A percentile compares a stretch with the other conserved stretches of the same genome.
phyloP scores from a whole-genome alignment of 257 asterid species.

The Verbascum thapsus region DNA sequence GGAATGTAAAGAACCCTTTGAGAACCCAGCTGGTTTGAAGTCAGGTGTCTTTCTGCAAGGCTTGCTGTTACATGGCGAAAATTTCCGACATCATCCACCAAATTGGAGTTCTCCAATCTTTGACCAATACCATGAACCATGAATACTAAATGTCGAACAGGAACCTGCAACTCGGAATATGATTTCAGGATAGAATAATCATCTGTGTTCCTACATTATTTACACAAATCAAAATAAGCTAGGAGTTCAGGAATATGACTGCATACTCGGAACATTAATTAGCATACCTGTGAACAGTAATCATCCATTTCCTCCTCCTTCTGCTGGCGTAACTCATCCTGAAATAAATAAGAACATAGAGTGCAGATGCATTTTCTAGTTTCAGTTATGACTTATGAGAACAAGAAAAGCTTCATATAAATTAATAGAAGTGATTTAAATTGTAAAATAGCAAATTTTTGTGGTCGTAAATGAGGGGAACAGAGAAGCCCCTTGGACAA shows the following conservation, averaged over 20 bases:
- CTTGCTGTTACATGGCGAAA: slow-evolving; percentile 76
- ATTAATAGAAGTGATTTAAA: neutral
- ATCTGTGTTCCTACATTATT: neutral
- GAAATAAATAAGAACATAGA: slow-evolving; percentile 34
- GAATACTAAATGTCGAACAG: slow-evolving; percentile 91
- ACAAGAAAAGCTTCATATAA: slow-evolving; percentile 19
- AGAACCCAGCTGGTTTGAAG: slow-evolving; percentile 78
- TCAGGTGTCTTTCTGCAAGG: slow-evolving; percentile 83
- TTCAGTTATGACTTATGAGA: slow-evolving; percentile 23
- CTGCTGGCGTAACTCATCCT: slow-evolving; percentile 94
- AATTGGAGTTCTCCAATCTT: slow-evolving; percentile 93
- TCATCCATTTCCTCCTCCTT: slow-evolving; percentile 97
- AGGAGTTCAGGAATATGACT: slow-evolving; percentile 12
- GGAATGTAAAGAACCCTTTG: slow-evolving; percentile 94
- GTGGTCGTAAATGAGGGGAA: too few relatives aligned
- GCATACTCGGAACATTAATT: slow-evolving; percentile 18
- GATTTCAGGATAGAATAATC: slow-evolving; percentile 15
- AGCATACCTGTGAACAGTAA: slow-evolving; percentile 91
- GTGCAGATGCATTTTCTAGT: slow-evolving; percentile 3
- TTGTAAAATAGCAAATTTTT: slow-evolving; percentile 2
- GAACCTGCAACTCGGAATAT: slow-evolving; percentile 63
- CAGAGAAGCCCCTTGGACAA: too few relatives aligned
- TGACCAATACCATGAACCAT: slow-evolving; percentile 99
- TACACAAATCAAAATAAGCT: slow-evolving; percentile 8
- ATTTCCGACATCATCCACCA: slow-evolving; percentile 91